A percentile compares a stretch with the other conserved stretches of the same genome.
phyloP scores from a whole-genome alignment of 2,329 filamentous ascomycete species.

The Gremmenia infestans region DNA sequence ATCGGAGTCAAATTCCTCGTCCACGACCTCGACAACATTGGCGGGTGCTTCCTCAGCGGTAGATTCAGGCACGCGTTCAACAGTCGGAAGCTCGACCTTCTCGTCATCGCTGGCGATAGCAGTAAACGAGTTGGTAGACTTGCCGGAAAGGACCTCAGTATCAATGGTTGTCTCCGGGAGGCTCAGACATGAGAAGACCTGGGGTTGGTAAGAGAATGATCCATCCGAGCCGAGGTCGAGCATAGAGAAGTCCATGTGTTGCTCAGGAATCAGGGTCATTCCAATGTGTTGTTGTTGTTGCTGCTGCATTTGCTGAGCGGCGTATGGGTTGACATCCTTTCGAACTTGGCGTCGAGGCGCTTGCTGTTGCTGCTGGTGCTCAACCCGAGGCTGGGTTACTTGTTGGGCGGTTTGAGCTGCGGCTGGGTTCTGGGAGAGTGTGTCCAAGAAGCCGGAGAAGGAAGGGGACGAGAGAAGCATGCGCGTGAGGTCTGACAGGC shows the following conservation, averaged over 20 bases:
- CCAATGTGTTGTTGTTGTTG: conserved; percentile 65
- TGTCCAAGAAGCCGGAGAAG: conserved; percentile 76
- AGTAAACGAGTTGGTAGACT: conserved; percentile 49
- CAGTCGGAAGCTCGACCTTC: conserved; percentile 45
- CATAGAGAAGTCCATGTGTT: conserved; percentile 68
- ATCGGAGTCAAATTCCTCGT: conserved; percentile 58
- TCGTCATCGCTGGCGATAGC: conserved; percentile 38
- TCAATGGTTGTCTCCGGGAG: conserved; percentile 54
- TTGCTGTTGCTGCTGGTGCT: conserved; percentile 33
- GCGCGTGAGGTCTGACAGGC: conserved; percentile 70
- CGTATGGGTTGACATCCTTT: conserved; percentile 64
- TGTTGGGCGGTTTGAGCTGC: conserved; percentile 33
- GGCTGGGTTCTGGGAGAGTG: conserved; percentile 57
- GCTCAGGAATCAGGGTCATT: conserved; percentile 80
- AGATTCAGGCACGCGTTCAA: conserved; percentile 37
- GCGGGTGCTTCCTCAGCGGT: conserved; percentile 7
- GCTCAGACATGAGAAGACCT: conserved; percentile 68
- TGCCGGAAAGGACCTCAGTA: conserved; percentile 62
- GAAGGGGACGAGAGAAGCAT: conserved; percentile 76
- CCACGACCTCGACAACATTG: conserved; percentile 30
- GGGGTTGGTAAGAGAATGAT: conserved; percentile 58
- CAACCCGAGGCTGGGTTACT: conserved; percentile 34
- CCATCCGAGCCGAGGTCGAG: conserved; percentile 55
- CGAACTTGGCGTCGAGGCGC: conserved; percentile 46
- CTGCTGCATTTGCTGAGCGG: conserved; percentile 45